These are phyloP conservation scores for Mycosphaerella arachidis DNA, from an alignment of 2,329 filamentous ascomycete species.

Conservation along the genomic window DNA sequence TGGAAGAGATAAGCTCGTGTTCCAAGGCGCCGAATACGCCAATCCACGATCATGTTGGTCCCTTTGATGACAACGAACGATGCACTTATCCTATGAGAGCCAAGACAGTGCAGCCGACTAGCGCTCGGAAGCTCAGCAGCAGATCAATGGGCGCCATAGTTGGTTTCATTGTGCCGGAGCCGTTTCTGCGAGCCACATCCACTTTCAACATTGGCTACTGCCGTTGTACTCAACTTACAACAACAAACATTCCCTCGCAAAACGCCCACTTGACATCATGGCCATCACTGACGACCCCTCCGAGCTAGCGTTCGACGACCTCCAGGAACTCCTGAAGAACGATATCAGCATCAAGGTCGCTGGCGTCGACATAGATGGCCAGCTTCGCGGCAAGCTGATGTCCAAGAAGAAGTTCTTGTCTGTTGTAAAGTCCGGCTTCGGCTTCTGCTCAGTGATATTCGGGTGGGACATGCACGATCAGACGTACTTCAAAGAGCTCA, in stretches of 20 bases:
- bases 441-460: slow-evolving; percentile 91
- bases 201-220: slow-evolving; percentile 6
- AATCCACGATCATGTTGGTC: too few relatives aligned
- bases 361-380: slow-evolving; percentile 80
- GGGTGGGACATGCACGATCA: slow-evolving; percentile 97
- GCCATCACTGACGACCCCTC: slow-evolving; percentile 32
- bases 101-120: background rate
- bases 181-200: background rate
- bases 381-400: slow-evolving; percentile 83
- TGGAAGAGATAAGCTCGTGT: background rate
- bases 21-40: too few relatives aligned
- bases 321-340: slow-evolving; percentile 62
- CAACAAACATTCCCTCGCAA: background rate
- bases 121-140: background rate
- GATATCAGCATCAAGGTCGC: slow-evolving; percentile 83
- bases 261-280: slow-evolving; percentile 23
- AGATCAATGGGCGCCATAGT: background rate
- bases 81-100: too few relatives aligned
- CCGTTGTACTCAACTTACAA: slow-evolving; percentile 21
- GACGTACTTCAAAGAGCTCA: slow-evolving; percentile 80
- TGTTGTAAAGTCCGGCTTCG: slow-evolving; percentile 74
- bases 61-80: too few relatives aligned
- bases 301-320: slow-evolving; percentile 57
- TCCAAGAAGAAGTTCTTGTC: slow-evolving; percentile 91
- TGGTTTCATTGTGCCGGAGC: slow-evolving; percentile 1